Evolutionary conservation across 768 basidiomycete genomes (phyloP), one percentile per base, ranked within the genome.

Genomic region (Nidularia pulvinata): DNA sequence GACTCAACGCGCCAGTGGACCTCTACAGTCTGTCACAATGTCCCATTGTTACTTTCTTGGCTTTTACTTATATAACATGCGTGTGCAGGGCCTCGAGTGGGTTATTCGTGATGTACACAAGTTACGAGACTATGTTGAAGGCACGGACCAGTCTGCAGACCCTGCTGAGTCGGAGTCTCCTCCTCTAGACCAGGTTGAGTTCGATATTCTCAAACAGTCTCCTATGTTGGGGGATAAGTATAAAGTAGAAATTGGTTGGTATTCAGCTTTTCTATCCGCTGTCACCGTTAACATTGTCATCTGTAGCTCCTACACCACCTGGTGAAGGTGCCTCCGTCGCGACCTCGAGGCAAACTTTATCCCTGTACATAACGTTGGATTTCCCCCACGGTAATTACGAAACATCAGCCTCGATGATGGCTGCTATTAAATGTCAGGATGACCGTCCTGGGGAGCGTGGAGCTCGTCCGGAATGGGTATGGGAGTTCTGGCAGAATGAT

Each of bases 401-500:
- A 61, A 76, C 80, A 50, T 73, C 75, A 9, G 79, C 85, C 5
- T 82, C 86, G 10, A 87, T 91, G 75, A 84, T 90, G 74, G 79
- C 83, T 11, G 88, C 85, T 10, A 85, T 91, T 55, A 88, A 85
- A 61, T 84, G 81, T 46, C 79, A 83, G 57, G 79, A 82, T 53
- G 80, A 84, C 56, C 75, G 80, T 47, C 67, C 71, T 9, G 88
- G 88, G 5, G 79, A 84, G 59, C 77, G 85, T 9, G 82, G 84
- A 5, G 81, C 84, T 1, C 81, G 86, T 13, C 73, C 85, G 33
- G 81, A 88, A 42, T 91, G 88, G 86, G 73, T 85, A 25, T 91
- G 88, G 88, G 84, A 89, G 53, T 71, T 70, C 51, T 88, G 86
- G 83, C 82, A 88, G 55, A 79, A 75, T 55, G 85, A 88, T 55